Conservation (phyloP, 2,329 filamentous ascomycete genomes). For the Gnomoniopsis sp. region DNA sequence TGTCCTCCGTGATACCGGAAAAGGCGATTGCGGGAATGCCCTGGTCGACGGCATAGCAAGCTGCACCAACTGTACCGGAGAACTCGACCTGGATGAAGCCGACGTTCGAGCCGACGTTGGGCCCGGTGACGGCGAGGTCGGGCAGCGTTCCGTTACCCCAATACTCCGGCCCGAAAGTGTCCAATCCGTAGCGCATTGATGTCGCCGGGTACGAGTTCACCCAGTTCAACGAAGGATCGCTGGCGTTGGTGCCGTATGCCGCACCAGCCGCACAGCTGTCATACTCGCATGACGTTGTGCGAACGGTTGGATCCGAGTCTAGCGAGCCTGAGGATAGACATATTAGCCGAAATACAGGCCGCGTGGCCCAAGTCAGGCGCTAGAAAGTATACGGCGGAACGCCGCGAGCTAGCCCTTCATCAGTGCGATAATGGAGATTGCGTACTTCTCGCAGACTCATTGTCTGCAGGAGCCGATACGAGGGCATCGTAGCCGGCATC, state of each 20-base stretch:
- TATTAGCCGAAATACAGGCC: not conserved
- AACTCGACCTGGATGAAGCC: conserved; percentile 48
- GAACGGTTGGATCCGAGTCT: conserved; percentile 43
- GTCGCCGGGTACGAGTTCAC: conserved; percentile 70
- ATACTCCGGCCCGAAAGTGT: conserved; percentile 48
- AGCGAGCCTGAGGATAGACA: conserved; percentile 44
- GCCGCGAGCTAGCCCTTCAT: not conserved
- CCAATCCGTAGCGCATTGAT: conserved; percentile 59
- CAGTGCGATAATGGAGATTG: not conserved
- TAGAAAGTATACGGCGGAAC: not conserved
- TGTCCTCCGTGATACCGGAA: conserved; percentile 49
- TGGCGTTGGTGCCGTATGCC: conserved; percentile 53
- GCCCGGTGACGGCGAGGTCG: conserved; percentile 63
- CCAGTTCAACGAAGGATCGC: conserved; percentile 61
- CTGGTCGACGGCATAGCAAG: conserved; percentile 52
- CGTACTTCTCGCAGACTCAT: conserved; percentile 60
- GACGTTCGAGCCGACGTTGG: conserved; percentile 59
- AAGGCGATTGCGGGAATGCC: conserved; percentile 68
- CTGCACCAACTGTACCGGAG: conserved; percentile 67
- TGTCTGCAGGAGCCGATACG: conserved; percentile 63
- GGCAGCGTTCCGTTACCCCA: conserved; percentile 49
- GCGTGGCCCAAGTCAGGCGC: not conserved
- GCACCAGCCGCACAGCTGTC: conserved; percentile 53
- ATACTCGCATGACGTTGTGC: conserved; percentile 55
- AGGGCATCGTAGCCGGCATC: conserved; percentile 57